Evolutionary conservation across 306 rosid genomes (phyloP), one percentile per base, ranked within the genome.

Genomic region (Vigna mungo): DNA sequence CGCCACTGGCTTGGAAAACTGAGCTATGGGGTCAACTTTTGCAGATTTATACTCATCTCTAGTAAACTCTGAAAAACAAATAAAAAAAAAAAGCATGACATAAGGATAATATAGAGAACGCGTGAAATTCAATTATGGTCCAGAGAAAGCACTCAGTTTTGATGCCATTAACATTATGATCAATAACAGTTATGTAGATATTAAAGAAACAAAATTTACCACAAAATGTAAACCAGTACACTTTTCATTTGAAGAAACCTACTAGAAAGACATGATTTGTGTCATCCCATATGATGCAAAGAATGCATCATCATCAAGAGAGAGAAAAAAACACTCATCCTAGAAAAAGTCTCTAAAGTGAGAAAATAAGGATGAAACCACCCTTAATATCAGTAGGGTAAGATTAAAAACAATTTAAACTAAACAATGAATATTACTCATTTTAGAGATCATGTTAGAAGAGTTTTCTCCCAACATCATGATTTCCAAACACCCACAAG

Each of bases 1-100:
- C 81, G 93, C 88, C 37, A 92, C 97, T 79, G 98, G 98, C 88
- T 90, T 92, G 71, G 97, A 77, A 89, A 95, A 95, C 78, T 95
- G 97, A 80, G 97, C 92, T 49, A 95, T 71, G 10, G 97, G 97
- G 87, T 95, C 98, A 81, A 90, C 93, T 75, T 83, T 86, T 79
- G 93, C 90, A 55, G 92, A 87, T 84, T 82, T 92, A 74, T 87
- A 95, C 88, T 92, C 97, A 73, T 84, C 92, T 61, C 54, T 80
- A 56, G 72, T 88, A 76, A 88, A 90, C 84, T 90, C 97, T 93
- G 87, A 46, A 61, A 79, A 37, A 76, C 76, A 46, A 68, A 46
- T 49, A 47, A 78, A 65, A 16, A 61, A 16, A 61, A 10, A 77
- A 61, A 1, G 8, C 20, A 10, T 37, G 12, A 78, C 10, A 48